These are phyloP conservation scores for Rhodamnia rubescens DNA, from an alignment of 345 rosid species.

Conservation along the genomic window DNA sequence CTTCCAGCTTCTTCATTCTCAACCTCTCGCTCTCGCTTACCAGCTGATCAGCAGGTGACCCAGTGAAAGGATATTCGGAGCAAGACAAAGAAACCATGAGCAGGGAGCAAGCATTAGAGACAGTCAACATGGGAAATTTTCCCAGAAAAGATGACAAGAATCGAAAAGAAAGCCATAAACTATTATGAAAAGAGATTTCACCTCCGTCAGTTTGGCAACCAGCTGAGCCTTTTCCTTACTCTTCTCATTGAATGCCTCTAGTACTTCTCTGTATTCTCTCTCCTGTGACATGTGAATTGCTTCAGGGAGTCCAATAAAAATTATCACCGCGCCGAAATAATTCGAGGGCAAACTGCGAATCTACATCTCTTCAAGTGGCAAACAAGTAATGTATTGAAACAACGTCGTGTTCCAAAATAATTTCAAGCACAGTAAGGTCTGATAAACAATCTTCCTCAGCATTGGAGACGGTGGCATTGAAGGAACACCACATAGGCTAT, in stretches of 20 bases:
- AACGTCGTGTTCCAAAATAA: not conserved
- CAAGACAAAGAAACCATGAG: not conserved
- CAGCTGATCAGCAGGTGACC: slow-evolving; percentile 27
- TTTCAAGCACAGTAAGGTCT: not conserved
- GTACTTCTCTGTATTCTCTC: slow-evolving; percentile 78
- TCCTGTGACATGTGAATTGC: slow-evolving; percentile 32
- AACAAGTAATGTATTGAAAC: not conserved
- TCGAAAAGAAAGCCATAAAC: not conserved
- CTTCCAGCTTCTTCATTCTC: slow-evolving; percentile 85
- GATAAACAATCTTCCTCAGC: not conserved
- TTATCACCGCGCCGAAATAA: not conserved
- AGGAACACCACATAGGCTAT: not conserved
- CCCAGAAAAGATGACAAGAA: not conserved
- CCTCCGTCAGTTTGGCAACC: slow-evolving; percentile 79
- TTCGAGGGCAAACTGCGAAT: not conserved
- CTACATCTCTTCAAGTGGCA: not conserved
- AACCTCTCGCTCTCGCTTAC: slow-evolving; percentile 69
- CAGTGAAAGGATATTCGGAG: not conserved
- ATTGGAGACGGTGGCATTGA: not conserved
- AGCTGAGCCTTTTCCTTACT: slow-evolving; percentile 70
- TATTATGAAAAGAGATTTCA: not conserved
- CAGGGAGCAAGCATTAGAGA: not conserved
- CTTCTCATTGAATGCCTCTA: slow-evolving; percentile 84
- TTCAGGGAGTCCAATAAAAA: not conserved
- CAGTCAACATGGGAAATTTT: not conserved